A percentile compares a stretch with the other conserved stretches of the same genome.
Evolutionary conservation across 768 basidiomycete genomes (phyloP).

Genomic region (Amanita exitialis): DNA sequence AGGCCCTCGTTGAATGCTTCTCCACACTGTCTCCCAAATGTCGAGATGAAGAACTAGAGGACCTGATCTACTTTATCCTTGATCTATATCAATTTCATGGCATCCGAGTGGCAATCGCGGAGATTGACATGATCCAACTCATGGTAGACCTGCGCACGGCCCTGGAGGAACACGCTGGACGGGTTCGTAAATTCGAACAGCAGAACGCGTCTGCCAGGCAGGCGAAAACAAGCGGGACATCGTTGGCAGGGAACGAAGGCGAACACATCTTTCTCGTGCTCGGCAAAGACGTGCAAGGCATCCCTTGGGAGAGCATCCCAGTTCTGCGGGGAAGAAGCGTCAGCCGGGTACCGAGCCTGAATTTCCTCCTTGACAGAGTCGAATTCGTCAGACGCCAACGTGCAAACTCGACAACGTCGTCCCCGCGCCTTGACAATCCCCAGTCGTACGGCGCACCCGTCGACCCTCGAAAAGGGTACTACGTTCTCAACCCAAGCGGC

Average conservation of each 20-base stretch:
- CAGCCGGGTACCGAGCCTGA: constrained; percentile 85
- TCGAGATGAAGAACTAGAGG: constrained; percentile 90
- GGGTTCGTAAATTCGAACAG: constrained; percentile 15
- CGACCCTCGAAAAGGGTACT: constrained; percentile 65
- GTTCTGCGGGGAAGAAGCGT: constrained; percentile 75
- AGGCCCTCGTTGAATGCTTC: constrained; percentile 77
- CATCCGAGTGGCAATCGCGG: constrained; percentile 77
- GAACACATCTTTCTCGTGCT: constrained; percentile 82
- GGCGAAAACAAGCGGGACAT: constrained; percentile 1
- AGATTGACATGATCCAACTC: constrained; percentile 89
- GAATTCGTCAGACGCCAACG: constrained; percentile 42
- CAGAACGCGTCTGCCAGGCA: constrained; percentile 10
- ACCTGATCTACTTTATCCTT: constrained; percentile 86
- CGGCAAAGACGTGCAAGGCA: constrained; percentile 78
- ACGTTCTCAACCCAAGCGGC: constrained; percentile 86
- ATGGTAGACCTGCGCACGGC: constrained; percentile 71
- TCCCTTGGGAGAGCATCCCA: constrained; percentile 96
- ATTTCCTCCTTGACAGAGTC: constrained; percentile 82
- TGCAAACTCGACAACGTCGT: constrained; percentile 12
- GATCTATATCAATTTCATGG: constrained; percentile 95
- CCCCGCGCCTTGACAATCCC: constrained; percentile 4
- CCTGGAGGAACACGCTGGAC: constrained; percentile 61
- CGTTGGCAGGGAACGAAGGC: constrained; percentile 24
- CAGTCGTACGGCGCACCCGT: constrained; percentile 40
- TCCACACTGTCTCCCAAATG: constrained; percentile 74